Evolutionary conservation across 306 rosid species (phyloP), one percentile per base, ranked within the genome.

Genomic region (Cucurbita argyrosperma): DNA sequence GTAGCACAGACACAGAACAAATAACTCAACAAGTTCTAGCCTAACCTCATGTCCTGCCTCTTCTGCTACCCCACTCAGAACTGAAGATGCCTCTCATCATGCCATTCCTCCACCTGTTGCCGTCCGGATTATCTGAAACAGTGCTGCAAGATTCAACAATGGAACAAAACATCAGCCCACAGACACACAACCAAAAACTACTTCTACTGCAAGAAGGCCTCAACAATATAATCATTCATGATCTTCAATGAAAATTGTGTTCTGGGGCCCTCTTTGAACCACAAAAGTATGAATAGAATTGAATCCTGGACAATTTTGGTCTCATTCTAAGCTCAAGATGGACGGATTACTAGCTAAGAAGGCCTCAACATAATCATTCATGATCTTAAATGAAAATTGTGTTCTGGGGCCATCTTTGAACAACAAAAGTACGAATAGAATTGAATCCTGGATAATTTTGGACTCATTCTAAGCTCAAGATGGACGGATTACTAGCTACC

Each of bases 41-140:
- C 74, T 68, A 46, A 68, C 74, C 74, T 68, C 43, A 68, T 66
- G 53, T 45, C 38, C 55, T 66, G 71, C 54, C n/a, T 57, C 38
- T 43, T 65, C 54, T 66, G 72, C 38, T 43, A 70, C 39, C 30
- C 49, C 69, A 12, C 53, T 13, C 53, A 2, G 74, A 30, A 50
- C 7, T 49, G 54, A 66, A 47, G 47, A 50, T 30, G 58, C 14
- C 40, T 69, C 39, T 70, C 81, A 92, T 70, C 81, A 92, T 19
- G 92, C 96, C 97, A 90, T 81, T 88, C 97, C 97, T 79, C 97
- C 96, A 65, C 89, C 83, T 1, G 97, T 83, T 76, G 97, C 97
- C 66, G 96, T 92, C 88, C 97, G 85, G 89, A 92, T 92, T 80
- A 92, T 90, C 92, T 92, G 97, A 79, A 92, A 92, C 72, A 92